phyloP scores from a whole-genome alignment of 2,329 filamentous ascomycete species.

The Hymenoscyphus fraxineus region DNA sequence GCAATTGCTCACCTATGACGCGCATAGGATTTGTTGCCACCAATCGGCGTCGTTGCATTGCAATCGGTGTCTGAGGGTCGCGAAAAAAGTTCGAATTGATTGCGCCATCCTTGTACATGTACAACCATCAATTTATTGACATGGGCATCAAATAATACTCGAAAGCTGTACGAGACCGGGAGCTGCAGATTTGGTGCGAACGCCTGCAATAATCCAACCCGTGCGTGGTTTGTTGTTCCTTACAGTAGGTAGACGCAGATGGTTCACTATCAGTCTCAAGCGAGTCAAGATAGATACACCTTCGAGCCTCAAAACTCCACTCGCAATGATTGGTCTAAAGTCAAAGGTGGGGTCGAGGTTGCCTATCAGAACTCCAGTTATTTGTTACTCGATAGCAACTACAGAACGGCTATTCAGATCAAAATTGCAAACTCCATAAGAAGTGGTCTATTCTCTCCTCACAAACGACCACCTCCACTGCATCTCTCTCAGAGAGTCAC shows the following conservation, averaged over 20 bases:
- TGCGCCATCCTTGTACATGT: conserved; percentile 7
- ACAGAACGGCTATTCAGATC: conserved; percentile 9
- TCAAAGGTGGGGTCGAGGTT: conserved; percentile 24
- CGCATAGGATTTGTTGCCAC: conserved; percentile 14
- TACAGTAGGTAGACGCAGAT: too few relatives aligned
- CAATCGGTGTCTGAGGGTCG: conserved; percentile 18
- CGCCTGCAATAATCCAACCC: too few relatives aligned
- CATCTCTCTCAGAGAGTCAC: neutral
- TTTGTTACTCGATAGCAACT: conserved; percentile 27
- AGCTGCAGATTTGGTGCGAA: neutral
- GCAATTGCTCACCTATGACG: conserved; percentile 8
- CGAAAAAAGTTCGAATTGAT: conserved; percentile 7
- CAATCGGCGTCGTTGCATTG: conserved; percentile 17
- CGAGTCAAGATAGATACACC: too few relatives aligned
- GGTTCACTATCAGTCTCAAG: too few relatives aligned
- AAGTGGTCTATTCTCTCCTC: neutral
- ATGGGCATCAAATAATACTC: neutral
- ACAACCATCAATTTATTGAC: neutral
- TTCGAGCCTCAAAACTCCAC: neutral
- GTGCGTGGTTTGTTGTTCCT: too few relatives aligned
- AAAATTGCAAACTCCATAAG: neutral
- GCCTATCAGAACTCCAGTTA: neutral
- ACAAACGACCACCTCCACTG: neutral
- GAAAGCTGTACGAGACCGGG: neutral
- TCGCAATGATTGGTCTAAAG: neutral